A percentile compares a stretch with the other conserved stretches of the same genome.
Conservation (phyloP, 768 basidiomycete species). For the Cytidiella melzeri region DNA sequence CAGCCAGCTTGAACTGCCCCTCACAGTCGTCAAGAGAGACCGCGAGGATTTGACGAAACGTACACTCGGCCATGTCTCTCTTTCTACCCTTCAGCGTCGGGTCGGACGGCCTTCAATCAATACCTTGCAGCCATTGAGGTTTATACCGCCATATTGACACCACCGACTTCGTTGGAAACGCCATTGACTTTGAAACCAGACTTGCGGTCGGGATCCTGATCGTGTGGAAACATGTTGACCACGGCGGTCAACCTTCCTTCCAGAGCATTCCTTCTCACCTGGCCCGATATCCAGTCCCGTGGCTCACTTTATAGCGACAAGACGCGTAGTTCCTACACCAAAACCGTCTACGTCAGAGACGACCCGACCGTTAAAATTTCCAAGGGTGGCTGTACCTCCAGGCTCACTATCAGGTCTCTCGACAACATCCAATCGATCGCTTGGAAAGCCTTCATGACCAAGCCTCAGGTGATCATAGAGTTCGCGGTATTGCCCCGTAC, state of each 20-base stretch:
- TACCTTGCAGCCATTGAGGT: slow-evolving; percentile 26
- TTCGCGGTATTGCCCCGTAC: neutral
- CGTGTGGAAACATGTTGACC: slow-evolving; percentile 14
- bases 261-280: slow-evolving; percentile 18
- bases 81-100: slow-evolving; percentile 18
- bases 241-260: slow-evolving; percentile 12
- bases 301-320: slow-evolving; percentile 15
- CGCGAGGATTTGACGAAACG: slow-evolving; percentile 13
- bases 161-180: slow-evolving; percentile 18
- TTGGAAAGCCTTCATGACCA: neutral
- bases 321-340: slow-evolving; percentile 9
- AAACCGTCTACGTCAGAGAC: neutral
- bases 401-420: neutral
- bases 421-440: neutral
- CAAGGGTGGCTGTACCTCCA: neutral
- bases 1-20: slow-evolving; percentile 14
- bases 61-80: slow-evolving; percentile 21
- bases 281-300: slow-evolving; percentile 10
- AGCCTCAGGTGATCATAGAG: neutral
- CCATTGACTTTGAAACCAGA: slow-evolving; percentile 16
- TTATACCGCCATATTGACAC: slow-evolving; percentile 17
- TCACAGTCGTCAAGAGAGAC: slow-evolving; percentile 13
- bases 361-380: neutral
- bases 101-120: slow-evolving; percentile 10
- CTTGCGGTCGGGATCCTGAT: slow-evolving; percentile 11